Evolutionary conservation across 352 stramenopile genomes (phyloP).

Genomic region (Phytopythium litorale): DNA sequence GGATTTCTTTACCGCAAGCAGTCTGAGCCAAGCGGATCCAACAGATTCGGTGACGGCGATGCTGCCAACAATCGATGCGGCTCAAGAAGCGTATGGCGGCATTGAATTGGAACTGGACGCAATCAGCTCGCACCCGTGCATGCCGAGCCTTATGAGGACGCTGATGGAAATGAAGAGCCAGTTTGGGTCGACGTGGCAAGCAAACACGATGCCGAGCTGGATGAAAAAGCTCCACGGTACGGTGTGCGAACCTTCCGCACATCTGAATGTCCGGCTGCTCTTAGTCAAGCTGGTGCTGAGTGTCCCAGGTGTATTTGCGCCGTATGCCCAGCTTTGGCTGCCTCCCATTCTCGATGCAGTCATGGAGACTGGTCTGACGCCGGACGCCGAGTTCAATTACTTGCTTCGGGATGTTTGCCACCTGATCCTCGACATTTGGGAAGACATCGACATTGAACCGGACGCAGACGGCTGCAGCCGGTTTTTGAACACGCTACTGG

Average conservation of each 20-base stretch:
- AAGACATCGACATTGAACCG: conserved; percentile 20
- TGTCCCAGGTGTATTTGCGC: conserved; percentile 46
- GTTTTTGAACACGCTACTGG: conserved; percentile 57
- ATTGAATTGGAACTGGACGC: conserved; percentile 70
- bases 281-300: conserved; percentile 72
- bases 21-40: conserved; percentile 49
- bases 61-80: conserved; percentile 9
- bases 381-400: conserved; percentile 60
- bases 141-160: conserved; percentile 64
- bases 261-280: conserved; percentile 66
- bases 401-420: conserved; percentile 72
- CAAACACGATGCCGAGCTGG: conserved; percentile 61
- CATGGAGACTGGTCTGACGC: conserved; percentile 36
- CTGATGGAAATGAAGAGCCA: conserved; percentile 77
- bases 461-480: conserved; percentile 22
- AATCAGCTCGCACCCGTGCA: conserved; percentile 73
- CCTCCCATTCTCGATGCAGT: conserved; percentile 47
- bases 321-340: conserved; percentile 50
- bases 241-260: conserved; percentile 27
- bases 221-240: conserved; percentile 75
- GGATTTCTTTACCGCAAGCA: conserved; percentile 74
- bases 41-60: neutral
- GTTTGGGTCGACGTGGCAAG: conserved; percentile 52
- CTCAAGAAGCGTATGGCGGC: conserved; percentile 25
- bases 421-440: conserved; percentile 52